Base-by-base conservation (phyloP, 208 protist genomes). In the Zelonia costaricensis region DNA sequence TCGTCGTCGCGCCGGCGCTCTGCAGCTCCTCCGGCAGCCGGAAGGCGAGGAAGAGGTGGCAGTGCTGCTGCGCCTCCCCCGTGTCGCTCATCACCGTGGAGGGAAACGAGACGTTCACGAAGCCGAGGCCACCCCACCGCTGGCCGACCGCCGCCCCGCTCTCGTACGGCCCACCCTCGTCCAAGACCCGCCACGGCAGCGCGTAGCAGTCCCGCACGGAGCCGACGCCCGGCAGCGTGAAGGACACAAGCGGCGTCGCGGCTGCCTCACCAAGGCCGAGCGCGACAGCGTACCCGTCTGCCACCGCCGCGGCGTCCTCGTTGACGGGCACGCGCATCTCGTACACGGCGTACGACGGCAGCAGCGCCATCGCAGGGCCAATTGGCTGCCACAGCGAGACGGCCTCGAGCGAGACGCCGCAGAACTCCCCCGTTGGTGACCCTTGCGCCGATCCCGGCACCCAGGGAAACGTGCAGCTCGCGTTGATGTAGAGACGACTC, bases 361-460 rank as follows among this genome's bases (percentile, higher is more conserved):
- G 62, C n/a, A 35, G 18, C 25, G 28, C n/a, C n/a, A 0, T 23
- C 52, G 8, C 8, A 22, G 16, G 16, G 0, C n/a, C 43, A 4
- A 12, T 43, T 35, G 5, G 44, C 20, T 1, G 12, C 27, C 7
- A 76, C 33, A 7, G 46, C 42, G 12, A 63, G 5, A 5, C 27
- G 18, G 44, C 66, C 40, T 82, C 76, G 40, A 82, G 54, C 18
- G 68, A 38, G 12, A 82, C 67, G 20, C 76, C 76, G 31, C 76
- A 82, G 38, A 64, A 67, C 27, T 59, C 59, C 13, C 48, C 46
- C 8, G 22, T 30, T 6, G 54, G 54, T 20, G 64, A 44, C 4
- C 65, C 52, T 5, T 36, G 27, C 30, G 69, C 62, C 4, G 28
- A 2, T 40, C 73, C 4, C 5, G 61, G 44, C 2, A 55, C n/a